These are phyloP conservation scores for Mycosphaerella sp. DNA, from an alignment of 2,329 filamentous ascomycete species.

Conservation along the genomic window DNA sequence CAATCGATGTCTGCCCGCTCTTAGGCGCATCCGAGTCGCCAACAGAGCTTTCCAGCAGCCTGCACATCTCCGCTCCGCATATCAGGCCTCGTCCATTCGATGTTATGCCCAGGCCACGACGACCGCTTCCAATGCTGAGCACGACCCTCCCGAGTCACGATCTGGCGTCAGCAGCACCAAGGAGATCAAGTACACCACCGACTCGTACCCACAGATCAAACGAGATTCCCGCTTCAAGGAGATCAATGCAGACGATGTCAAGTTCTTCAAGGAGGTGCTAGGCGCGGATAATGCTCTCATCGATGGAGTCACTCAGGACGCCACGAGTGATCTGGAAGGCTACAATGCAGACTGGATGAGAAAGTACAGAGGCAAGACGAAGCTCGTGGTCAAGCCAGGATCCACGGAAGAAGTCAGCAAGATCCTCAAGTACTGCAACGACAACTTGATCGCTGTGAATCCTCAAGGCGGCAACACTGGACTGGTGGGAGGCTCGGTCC, in stretches of 20 bases:
- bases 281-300: slow-evolving; percentile 73
- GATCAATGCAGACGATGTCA: slow-evolving; percentile 71
- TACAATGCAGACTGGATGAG: slow-evolving; percentile 99
- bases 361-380: slow-evolving; percentile 89
- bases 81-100: slow-evolving; percentile 16
- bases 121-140: slow-evolving; percentile 29
- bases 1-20: slow-evolving; percentile 24
- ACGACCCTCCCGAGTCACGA: slow-evolving; percentile 25
- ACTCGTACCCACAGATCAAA: slow-evolving; percentile 77
- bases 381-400: slow-evolving; percentile 77
- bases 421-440: slow-evolving; percentile 91
- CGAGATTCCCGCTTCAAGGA: slow-evolving; percentile 68
- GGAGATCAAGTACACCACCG: slow-evolving; percentile 68
- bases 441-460: slow-evolving; percentile 84
- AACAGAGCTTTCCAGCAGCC: slow-evolving; percentile 29
- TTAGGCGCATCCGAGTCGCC: slow-evolving; percentile 30
- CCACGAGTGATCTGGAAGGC: slow-evolving; percentile 72
- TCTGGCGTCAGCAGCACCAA: slow-evolving; percentile 31
- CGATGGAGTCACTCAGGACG: slow-evolving; percentile 71
- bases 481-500: slow-evolving; percentile 88
- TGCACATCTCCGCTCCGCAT: slow-evolving; percentile 23
- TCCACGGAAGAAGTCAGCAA: slow-evolving; percentile 83
- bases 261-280: slow-evolving; percentile 74
- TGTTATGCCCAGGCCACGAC: slow-evolving; percentile 28
- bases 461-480: slow-evolving; percentile 97